Evolutionary conservation across 371 early-diverging fungal species (phyloP).

Genomic region (Mucor lusitanicus): DNA sequence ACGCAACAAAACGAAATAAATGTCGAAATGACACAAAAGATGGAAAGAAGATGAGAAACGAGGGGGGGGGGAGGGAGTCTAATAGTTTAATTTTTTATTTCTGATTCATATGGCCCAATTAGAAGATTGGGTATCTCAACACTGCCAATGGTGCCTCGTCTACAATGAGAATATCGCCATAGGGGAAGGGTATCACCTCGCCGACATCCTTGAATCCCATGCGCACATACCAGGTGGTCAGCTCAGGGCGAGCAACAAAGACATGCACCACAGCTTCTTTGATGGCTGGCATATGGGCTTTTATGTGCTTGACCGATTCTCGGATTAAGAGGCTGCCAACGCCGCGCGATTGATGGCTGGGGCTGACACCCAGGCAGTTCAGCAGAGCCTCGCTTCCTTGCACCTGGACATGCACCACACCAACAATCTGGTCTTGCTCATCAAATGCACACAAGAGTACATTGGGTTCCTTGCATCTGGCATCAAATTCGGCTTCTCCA

Average conservation of each 20-base stretch:
- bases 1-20: slow-evolving; percentile 1
- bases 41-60: not conserved
- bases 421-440: slow-evolving; percentile 24
- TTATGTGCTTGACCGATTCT: slow-evolving; percentile 33
- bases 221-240: slow-evolving; percentile 49
- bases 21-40: not conserved
- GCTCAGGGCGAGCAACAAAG: slow-evolving; percentile 38
- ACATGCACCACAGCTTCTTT: slow-evolving; percentile 36
- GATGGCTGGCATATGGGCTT: slow-evolving; percentile 29
- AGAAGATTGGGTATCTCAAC: slow-evolving; percentile 1
- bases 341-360: slow-evolving; percentile 50
- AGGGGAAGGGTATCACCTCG: slow-evolving; percentile 30
- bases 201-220: slow-evolving; percentile 52
- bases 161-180: not conserved
- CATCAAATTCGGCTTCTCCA: slow-evolving; percentile 3
- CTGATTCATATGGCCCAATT: slow-evolving; percentile 5
- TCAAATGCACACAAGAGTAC: slow-evolving; percentile 18
- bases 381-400: slow-evolving; percentile 18
- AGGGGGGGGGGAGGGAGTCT: not conserved
- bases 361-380: slow-evolving; percentile 51
- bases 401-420: slow-evolving; percentile 26
- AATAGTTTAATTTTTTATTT: not conserved
- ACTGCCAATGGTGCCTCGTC: slow-evolving; percentile 11
- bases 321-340: slow-evolving; percentile 52
- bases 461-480: slow-evolving; percentile 4